Conservation (phyloP, 129 eudicot species). For the Flaveria trinervia region DNA sequence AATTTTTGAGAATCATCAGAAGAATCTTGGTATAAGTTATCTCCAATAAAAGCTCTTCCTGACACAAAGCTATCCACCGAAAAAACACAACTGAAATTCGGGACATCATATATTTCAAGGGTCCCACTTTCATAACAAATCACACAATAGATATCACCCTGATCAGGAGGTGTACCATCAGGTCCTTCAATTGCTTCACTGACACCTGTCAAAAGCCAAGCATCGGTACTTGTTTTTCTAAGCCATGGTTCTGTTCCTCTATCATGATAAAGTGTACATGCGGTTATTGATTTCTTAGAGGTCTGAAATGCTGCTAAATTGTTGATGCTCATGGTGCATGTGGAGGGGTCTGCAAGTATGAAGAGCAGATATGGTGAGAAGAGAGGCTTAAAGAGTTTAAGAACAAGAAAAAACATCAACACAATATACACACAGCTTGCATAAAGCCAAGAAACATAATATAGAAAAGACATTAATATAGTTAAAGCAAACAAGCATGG, state of each 20-base stretch:
- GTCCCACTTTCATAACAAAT: conserved; percentile 79
- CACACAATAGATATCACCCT: conserved; percentile 89
- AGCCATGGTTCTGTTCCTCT: conserved; percentile 98
- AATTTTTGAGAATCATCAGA: conserved; percentile 35
- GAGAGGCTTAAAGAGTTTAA: background rate
- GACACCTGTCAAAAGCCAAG: conserved; percentile 94
- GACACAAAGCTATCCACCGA: conserved; percentile 74
- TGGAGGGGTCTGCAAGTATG: conserved; percentile 65
- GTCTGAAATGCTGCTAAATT: conserved; percentile 62
- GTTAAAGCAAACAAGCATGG: background rate
- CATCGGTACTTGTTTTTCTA: conserved; percentile 88
- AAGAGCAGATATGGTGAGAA: conserved; percentile 13
- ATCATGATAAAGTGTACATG: conserved; percentile 92
- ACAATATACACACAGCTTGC: conserved; percentile 11
- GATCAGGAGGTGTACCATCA: conserved; percentile 77
- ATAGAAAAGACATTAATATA: background rate
- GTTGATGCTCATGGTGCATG: conserved; percentile 65
- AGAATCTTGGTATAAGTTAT: conserved; percentile 51
- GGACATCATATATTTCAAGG: conserved; percentile 86
- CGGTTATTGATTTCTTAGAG: conserved; percentile 63
- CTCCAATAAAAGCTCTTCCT: conserved; percentile 69
- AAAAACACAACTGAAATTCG: conserved; percentile 75
- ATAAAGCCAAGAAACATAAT: conserved; percentile 10
- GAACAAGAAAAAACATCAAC: background rate
- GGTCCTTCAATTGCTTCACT: conserved; percentile 89